Evolutionary conservation across 345 rosid genomes (phyloP).

Genomic region (Leavenworthia alabamica): DNA sequence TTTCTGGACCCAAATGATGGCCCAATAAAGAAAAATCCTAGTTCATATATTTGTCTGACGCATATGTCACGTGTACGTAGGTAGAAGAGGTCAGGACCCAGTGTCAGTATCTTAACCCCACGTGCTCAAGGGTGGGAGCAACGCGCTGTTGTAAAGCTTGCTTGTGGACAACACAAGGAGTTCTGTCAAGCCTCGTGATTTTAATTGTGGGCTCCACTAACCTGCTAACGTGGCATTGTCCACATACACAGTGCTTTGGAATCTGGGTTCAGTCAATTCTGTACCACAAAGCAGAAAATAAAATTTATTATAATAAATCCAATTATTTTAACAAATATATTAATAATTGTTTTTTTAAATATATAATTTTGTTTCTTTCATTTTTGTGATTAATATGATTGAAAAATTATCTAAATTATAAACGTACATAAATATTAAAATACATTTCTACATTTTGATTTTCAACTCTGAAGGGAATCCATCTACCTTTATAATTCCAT

Average conservation of each 20-base stretch:
- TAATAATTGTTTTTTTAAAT: too few relatives aligned
- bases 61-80: not conserved
- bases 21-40: not conserved
- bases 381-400: not conserved
- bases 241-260: not conserved
- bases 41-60: not conserved
- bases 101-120: slow-evolving; percentile 11
- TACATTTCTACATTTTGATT: not conserved
- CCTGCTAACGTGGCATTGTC: slow-evolving; percentile 13
- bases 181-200: slow-evolving; percentile 13
- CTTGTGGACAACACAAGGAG: slow-evolving; percentile 19
- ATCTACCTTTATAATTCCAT: not conserved
- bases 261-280: not conserved
- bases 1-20: not conserved
- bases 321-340: too few relatives aligned
- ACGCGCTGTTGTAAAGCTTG: slow-evolving; percentile 18
- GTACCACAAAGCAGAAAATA: not conserved
- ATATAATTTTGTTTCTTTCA: too few relatives aligned
- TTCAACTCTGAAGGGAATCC: not conserved
- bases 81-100: not conserved
- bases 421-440: not conserved
- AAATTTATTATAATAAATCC: too few relatives aligned
- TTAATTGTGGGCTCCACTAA: not conserved
- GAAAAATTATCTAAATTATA: too few relatives aligned
- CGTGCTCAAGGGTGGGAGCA: slow-evolving; percentile 16